phyloP scores from a whole-genome alignment of 352 stramenopile species.

The Globisporangium cystogenes region DNA sequence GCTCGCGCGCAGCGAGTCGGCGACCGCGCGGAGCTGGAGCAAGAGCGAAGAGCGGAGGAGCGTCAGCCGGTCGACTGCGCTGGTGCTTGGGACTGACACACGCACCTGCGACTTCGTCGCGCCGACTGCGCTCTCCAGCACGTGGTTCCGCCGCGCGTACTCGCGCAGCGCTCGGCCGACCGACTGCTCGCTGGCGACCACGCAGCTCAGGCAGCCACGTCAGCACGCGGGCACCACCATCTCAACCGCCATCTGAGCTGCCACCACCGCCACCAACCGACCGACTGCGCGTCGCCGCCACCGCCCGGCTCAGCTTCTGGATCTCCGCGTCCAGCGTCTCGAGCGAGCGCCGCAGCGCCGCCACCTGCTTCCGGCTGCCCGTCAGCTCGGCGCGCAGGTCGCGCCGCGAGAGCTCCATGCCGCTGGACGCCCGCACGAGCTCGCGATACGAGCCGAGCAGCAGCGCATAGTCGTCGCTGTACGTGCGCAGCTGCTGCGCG shows the following conservation, averaged over 20 bases:
- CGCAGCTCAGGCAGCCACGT: not conserved
- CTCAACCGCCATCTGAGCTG: not conserved
- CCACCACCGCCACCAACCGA: constrained; percentile 2
- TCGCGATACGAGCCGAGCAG: constrained; percentile 14
- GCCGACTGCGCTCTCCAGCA: constrained; percentile 31
- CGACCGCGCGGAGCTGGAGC: constrained; percentile 12
- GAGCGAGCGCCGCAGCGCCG: constrained; percentile 24
- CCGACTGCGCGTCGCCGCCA: constrained; percentile 24
- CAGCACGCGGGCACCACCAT: not conserved
- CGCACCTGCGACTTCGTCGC: constrained; percentile 34
- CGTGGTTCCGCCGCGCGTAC: constrained; percentile 46
- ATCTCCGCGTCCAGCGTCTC: constrained; percentile 25
- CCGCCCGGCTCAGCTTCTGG: constrained; percentile 25
- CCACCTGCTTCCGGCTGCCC: constrained; percentile 24
- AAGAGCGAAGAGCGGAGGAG: too few species aligned
- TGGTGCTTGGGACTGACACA: too few species aligned
- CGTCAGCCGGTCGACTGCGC: constrained; percentile 20
- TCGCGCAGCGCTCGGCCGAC: constrained; percentile 40
- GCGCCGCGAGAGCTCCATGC: constrained; percentile 26
- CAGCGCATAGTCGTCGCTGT: constrained; percentile 18
- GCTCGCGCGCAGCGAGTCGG: constrained; percentile 27
- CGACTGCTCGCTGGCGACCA: constrained; percentile 25
- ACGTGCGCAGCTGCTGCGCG: constrained; percentile 7
- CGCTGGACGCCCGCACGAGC: constrained; percentile 15
- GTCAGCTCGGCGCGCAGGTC: constrained; percentile 21